Base-by-base conservation (phyloP, 352 stramenopile genomes). In the Globisporangium spinosum region DNA sequence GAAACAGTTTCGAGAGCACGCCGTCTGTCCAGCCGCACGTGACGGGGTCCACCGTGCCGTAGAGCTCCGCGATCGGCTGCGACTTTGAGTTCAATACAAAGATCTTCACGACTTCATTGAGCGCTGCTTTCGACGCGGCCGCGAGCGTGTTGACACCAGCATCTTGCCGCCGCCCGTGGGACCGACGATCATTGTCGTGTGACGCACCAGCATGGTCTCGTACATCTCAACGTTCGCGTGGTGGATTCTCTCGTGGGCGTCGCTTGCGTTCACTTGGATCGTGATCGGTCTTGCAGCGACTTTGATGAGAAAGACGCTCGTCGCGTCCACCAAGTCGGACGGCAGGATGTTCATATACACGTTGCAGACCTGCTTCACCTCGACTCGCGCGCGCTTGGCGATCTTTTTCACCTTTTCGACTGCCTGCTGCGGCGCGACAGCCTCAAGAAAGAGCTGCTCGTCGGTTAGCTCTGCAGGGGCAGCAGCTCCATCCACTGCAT, bases 21-120 rank as follows among this genome's bases (percentile, higher is more conserved):
- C 95, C 95, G 64, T 98, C 94, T 0, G 93, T 98, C 95, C 95
- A 98, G 73, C 98, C 95, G n/a, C 95, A 87, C 4, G 95, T 98
- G 4, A 97, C 83, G 0, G 94, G 90, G 68, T 98, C 95, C 89
- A 98, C 98, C 2, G 95, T 93, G 13, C 95, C 95, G 65, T 98
- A 98, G 3, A 98, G 77, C 67, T 98, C 94, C 5, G 96, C 88
- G 23, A 98, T 91, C 17, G 94, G 88, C 68, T 98, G 90, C 4
- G 93, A 93, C 71, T 98, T 98, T 4, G 95, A 92, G 69, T 98
- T 98, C 9, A 98, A 74, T 25, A 98, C 88, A 45, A 95, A 97
- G 8, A 97, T 95, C 72, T 97, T 97, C 22, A 98, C 90, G 4
- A 86, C 71, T 25, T 96, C 87, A 63, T 98, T 89, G 27, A 98